These are phyloP conservation scores for Penicillium samsonianum DNA, from an alignment of 495 filamentous ascomycete species.

Conservation along the genomic window DNA sequence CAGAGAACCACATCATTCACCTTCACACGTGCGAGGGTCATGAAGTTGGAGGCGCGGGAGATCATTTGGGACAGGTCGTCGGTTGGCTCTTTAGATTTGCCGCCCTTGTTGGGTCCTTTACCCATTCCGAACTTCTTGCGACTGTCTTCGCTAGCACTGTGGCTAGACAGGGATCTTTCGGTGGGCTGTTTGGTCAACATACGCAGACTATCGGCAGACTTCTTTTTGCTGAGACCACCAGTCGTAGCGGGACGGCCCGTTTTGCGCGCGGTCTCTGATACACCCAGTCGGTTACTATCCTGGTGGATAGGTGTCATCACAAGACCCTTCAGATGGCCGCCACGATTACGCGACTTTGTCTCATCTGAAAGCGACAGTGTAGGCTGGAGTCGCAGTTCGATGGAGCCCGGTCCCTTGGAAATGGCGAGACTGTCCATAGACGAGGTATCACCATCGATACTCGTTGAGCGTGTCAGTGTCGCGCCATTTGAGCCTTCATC, in stretches of 20 bases:
- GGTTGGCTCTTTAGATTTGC: conserved; percentile 58
- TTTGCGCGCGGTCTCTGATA: conserved; percentile 25
- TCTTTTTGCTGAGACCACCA: conserved; percentile 55
- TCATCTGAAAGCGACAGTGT: conserved; percentile 67
- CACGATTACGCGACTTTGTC: conserved; percentile 34
- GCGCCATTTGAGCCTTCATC: conserved; percentile 35
- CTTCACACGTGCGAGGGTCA: conserved; percentile 94
- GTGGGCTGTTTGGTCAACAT: conserved; percentile 48
- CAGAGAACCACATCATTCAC: conserved; percentile 93
- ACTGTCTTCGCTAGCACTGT: conserved; percentile 57
- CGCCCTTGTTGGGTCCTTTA: conserved; percentile 46
- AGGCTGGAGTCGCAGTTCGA: conserved; percentile 76
- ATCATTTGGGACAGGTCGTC: conserved; percentile 99
- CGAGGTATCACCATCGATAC: conserved; percentile 30
- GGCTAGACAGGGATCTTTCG: conserved; percentile 46
- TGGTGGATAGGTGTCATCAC: conserved; percentile 42
- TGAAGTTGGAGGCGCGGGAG: conserved; percentile 89
- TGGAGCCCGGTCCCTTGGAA: conserved; percentile 61
- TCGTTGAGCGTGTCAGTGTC: conserved; percentile 29
- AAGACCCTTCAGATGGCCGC: conserved; percentile 48
- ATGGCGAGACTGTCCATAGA: conserved; percentile 37
- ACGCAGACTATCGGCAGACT: conserved; percentile 67
- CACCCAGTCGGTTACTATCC: conserved; percentile 47
- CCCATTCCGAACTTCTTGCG: conserved; percentile 57
- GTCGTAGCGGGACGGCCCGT: conserved; percentile 36